Percentiles rank a stretch among this genome's conserved stretches.
These are phyloP conservation scores for Peribolospora kevripleyi DNA, from an alignment of 768 basidiomycete species.

Conservation along the genomic window DNA sequence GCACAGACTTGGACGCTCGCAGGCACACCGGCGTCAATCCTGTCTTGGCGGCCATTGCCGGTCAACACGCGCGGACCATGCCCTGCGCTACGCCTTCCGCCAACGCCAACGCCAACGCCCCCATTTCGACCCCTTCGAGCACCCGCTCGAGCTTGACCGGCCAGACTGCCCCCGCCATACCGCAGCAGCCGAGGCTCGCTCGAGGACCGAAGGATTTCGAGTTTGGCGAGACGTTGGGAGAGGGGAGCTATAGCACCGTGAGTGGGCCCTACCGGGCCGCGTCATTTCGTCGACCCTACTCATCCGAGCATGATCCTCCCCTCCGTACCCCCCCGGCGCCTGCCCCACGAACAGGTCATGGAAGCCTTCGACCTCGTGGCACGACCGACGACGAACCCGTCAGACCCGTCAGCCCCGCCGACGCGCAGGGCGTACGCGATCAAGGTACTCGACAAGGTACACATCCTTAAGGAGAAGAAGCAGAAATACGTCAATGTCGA, in stretches of 20 bases:
- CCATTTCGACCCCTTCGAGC: too few relatives aligned
- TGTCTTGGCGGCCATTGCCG: too few relatives aligned
- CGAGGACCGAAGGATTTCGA: slow-evolving; percentile 30
- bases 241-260: slow-evolving; percentile 63
- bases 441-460: slow-evolving; percentile 62
- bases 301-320: not conserved
- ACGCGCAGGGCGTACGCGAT: slow-evolving; percentile 44
- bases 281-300: not conserved
- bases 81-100: too few relatives aligned
- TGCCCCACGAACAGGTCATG: not conserved
- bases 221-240: slow-evolving; percentile 48
- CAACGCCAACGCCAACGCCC: too few relatives aligned
- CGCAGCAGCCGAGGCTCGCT: too few relatives aligned
- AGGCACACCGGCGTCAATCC: too few relatives aligned
- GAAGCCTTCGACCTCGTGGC: not conserved
- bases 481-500: slow-evolving; percentile 53
- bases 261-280: slow-evolving; percentile 14
- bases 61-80: too few relatives aligned
- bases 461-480: slow-evolving; percentile 48
- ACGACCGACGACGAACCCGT: slow-evolving; percentile 5
- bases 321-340: not conserved
- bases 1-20: too few relatives aligned
- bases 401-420: slow-evolving; percentile 5
- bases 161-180: too few relatives aligned
- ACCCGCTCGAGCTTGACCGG: too few relatives aligned